Percentiles rank a stretch among this genome's conserved stretches.
Conservation (phyloP, 164 flowering plant species). For the Tetrastigma voinierianum region DNA sequence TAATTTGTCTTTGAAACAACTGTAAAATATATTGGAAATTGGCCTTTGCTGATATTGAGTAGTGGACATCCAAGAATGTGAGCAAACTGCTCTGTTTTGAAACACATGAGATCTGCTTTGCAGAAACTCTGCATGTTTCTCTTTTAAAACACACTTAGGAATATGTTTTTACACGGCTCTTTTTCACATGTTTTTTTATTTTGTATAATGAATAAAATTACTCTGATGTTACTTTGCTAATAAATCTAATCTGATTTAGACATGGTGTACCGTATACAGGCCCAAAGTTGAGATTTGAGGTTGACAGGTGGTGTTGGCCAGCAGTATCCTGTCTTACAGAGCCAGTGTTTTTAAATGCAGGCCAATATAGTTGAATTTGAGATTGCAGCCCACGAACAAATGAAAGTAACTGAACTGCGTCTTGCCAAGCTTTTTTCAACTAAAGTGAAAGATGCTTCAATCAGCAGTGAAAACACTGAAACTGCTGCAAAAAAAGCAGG, state of each 20-base stretch:
- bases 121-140: no score
- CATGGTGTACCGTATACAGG: background rate
- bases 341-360: slow-evolving; percentile 67
- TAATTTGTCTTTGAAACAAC: no score
- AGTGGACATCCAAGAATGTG: no score
- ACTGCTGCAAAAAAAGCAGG: slow-evolving; percentile 40
- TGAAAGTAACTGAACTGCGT: slow-evolving; percentile 88
- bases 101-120: background rate
- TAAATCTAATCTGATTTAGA: no score
- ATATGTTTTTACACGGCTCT: no score
- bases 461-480: slow-evolving; percentile 13
- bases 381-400: slow-evolving; percentile 88
- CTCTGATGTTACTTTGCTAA: no score
- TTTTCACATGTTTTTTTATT: background rate
- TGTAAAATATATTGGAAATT: no score
- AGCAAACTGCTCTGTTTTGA: no score
- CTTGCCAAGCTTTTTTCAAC: slow-evolving; percentile 70
- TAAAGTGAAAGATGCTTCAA: slow-evolving; percentile 24
- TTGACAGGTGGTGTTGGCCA: background rate
- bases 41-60: no score
- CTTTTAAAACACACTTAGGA: no score
- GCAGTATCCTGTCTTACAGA: slow-evolving; percentile 42
- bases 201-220: background rate
- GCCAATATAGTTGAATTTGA: slow-evolving; percentile 88
- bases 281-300: background rate